Conservation (phyloP, 1,284 basidiomycete species). For the Ustilago hordei region DNA sequence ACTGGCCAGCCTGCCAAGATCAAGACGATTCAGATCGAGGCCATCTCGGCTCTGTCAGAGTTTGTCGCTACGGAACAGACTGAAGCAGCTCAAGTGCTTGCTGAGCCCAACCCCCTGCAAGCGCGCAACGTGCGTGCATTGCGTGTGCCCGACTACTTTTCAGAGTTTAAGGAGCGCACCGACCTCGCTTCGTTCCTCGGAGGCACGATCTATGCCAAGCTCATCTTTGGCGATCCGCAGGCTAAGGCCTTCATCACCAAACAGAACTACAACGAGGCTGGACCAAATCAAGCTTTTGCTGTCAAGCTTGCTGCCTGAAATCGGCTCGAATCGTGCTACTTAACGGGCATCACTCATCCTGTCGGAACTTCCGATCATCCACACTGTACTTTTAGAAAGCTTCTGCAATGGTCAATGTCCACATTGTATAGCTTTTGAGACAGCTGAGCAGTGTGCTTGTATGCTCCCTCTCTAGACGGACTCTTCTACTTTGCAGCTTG, state of each 20-base stretch:
- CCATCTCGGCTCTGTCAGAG: conserved; percentile 48
- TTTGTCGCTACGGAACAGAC: conserved; percentile 50
- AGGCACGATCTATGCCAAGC: conserved; percentile 67
- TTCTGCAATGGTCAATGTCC: conserved; percentile 15
- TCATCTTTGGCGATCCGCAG: conserved; percentile 63
- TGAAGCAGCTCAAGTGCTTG: conserved; percentile 58
- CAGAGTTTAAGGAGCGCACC: conserved; percentile 67
- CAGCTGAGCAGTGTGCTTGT: not conserved
- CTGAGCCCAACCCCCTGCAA: conserved; percentile 61
- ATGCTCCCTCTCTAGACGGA: not conserved
- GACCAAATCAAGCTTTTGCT: conserved; percentile 53
- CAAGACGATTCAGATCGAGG: conserved; percentile 54
- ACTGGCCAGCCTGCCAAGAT: conserved; percentile 59
- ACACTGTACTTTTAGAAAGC: conserved; percentile 32
- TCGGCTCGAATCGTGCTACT: too few species aligned
- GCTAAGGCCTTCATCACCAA: conserved; percentile 65
- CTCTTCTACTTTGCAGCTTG: not conserved
- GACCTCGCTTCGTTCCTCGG: conserved; percentile 67
- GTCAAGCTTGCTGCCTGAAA: conserved; percentile 39
- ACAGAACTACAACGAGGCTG: conserved; percentile 65
- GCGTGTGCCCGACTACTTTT: conserved; percentile 68
- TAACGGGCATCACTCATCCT: not conserved
- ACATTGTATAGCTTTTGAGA: not conserved
- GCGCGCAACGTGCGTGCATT: conserved; percentile 61
- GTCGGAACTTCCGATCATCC: not conserved